Base-by-base conservation (phyloP, 805 yeast genomes). In the Zygoascus ofunaensis region DNA sequence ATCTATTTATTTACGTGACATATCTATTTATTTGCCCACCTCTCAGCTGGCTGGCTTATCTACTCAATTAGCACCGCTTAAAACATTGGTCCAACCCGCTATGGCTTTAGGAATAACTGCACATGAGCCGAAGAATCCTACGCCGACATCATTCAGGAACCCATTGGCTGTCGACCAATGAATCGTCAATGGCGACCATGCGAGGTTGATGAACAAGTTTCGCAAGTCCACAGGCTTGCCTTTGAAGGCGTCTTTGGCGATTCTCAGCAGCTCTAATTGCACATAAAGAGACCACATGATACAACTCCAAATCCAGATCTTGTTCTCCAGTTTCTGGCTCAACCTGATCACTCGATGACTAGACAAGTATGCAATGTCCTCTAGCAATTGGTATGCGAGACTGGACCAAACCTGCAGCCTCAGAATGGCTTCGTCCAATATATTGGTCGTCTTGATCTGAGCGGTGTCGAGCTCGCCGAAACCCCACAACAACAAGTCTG, bases 151-250 rank as follows among this genome's bases (percentile, higher is more conserved):
- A 21, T 43, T 44, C 20, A 65, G 46, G 19, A 61, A 46, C 1
- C 72, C 72, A 2, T 41, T 47, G 42, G 59, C 57, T 8, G 62
- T 49, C 2, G 70, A 64, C 72, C 72, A 68, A 52, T 68, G 72
- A 34, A 63, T 51, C 2, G 72, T 63, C 38, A 68, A 52, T 4
- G 72, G 72, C 33, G 64, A 55, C 59, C 68, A 69, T 17, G 66
- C 64, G n/a, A 60, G 46, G 47, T 66, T 65, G 46, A 61, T 61
- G 14, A 61, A 43, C 18, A 66, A 47, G 33, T 52, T 48, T 37
- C 55, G 51, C 23, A 36, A 56, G 57, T 41, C 45, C 34, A 33
- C 33, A 7, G 19, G 36, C 37, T 41, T 46, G 35, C 35, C 33
- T 21, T 34, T 34, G 32, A 42, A 28, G 20, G 20, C 30, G 32